Evolutionary conservation across 1,139 yeast genomes (phyloP).

Genomic region (Hemisphaericaspora subhashii): DNA sequence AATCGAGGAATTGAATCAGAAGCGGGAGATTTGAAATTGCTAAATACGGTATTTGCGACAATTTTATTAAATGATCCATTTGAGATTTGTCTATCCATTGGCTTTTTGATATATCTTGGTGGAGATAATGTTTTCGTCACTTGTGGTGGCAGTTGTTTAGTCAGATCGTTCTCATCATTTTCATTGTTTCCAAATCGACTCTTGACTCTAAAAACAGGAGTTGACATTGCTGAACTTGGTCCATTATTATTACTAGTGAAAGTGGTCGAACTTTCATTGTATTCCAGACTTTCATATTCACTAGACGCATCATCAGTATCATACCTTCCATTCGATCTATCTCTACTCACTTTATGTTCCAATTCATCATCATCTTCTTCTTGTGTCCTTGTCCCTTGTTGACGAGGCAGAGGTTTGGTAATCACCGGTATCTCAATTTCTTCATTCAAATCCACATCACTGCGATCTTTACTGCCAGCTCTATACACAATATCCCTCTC

Average conservation of each 20-base stretch:
- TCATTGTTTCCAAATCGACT: conserved; percentile 13
- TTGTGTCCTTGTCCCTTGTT: neutral
- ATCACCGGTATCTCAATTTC: neutral
- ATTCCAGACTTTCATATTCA: too few relatives aligned
- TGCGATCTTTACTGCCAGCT: neutral
- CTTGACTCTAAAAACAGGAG: neutral
- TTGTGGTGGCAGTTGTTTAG: conserved; percentile 8
- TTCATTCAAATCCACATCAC: conserved; percentile 6
- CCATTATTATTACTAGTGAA: too few relatives aligned
- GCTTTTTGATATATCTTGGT: neutral
- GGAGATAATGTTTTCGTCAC: conserved; percentile 6
- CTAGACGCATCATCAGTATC: neutral
- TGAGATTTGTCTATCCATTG: neutral
- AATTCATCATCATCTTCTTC: too few relatives aligned
- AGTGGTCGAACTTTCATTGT: too few relatives aligned
- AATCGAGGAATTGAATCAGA: conserved; percentile 9
- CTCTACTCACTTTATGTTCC: too few relatives aligned
- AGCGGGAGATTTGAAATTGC: conserved; percentile 32
- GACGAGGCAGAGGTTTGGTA: too few relatives aligned
- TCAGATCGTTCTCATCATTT: conserved; percentile 11
- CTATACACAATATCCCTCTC: too few relatives aligned
- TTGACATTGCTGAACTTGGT: neutral
- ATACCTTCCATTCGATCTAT: neutral
- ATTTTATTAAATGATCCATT: conserved; percentile 10
- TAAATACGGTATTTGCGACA: conserved; percentile 43